A percentile compares a stretch with the other conserved stretches of the same genome.
phyloP scores from a whole-genome alignment of 2,329 filamentous ascomycete species.

The Hymenoscyphus linearis region DNA sequence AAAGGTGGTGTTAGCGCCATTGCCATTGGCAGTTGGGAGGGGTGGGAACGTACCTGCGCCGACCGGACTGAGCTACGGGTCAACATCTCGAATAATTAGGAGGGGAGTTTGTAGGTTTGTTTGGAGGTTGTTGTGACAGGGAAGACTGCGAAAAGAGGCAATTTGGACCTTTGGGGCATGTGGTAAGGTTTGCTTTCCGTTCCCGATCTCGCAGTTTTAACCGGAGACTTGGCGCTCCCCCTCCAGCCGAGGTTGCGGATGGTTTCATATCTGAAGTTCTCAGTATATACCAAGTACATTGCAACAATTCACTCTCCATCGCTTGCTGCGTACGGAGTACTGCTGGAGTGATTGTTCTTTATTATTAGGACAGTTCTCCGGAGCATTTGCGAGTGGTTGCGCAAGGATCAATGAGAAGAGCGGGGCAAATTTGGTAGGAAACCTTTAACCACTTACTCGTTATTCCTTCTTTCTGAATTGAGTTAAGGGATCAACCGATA shows the following conservation, averaged over 20 bases:
- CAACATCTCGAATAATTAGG: conserved; percentile 26
- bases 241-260: background rate
- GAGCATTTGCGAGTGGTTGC: no score
- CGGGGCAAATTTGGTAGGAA: no score
- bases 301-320: no score
- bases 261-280: background rate
- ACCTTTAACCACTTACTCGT: no score
- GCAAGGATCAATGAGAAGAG: no score
- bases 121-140: conserved; percentile 1
- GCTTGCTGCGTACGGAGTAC: no score
- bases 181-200: conserved; percentile 3
- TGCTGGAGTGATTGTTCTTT: no score
- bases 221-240: background rate
- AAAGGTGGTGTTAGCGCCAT: conserved; percentile 22
- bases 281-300: no score
- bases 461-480: no score
- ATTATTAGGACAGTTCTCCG: no score
- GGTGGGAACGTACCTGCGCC: conserved; percentile 40
- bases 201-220: background rate
- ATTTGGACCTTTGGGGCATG: conserved; percentile 6
- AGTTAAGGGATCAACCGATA: no score
- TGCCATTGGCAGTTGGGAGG: conserved; percentile 22
- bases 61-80: conserved; percentile 34
- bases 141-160: conserved; percentile 7
- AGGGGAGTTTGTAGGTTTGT: conserved; percentile 14